Base-by-base conservation (phyloP, 2,329 filamentous ascomycete genomes). In the Claviceps humidiphila region DNA sequence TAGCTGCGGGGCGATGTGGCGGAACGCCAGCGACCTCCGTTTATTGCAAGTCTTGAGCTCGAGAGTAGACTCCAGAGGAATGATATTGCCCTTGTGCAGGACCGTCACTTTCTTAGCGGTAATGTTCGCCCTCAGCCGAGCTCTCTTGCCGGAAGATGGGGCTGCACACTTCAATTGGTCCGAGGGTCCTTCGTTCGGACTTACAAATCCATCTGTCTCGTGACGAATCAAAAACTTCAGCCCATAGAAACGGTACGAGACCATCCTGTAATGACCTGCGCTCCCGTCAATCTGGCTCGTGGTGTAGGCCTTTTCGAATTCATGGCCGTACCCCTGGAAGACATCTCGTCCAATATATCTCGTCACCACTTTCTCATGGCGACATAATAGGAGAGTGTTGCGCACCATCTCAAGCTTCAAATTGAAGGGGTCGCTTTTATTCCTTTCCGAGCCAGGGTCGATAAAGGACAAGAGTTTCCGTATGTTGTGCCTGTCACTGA, bases 401-500 rank as follows among this genome's bases (percentile, higher is more conserved):
- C 62, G 57, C 2, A 57, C 58, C 5, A 70, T 52, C 54, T 76
- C 72, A 37, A 71, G 60, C 1, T 63, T 53, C 43, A 76, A 71
- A n/a, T 60, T 64, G 55, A 75, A 75, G 4, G 60, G 11, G 11
- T 70, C 61, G 16, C 60, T 56, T 16, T 56, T 56, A 34, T 63
- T 54, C 42, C 52, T 60, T 24, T 45, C 51, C 2, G 58, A 54
- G 6, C 20, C 50, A 1, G 64, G 64, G 40, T 68, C 59, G 49
- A 74, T 54, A 54, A 75, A 74, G 2, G 63, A 63, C 1, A 76
- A 62, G 24, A 76, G 68, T 58, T 76, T 76, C 34, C 73, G 70
- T 49, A 76, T 66, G 50, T 71, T 74, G 59, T 73, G 74, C 37
- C 71, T 61, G 55, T 75, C 73, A 2, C 67, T 71, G 17, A 76